Conservation (phyloP, 1,139 yeast species). For the Pichia sp. region DNA sequence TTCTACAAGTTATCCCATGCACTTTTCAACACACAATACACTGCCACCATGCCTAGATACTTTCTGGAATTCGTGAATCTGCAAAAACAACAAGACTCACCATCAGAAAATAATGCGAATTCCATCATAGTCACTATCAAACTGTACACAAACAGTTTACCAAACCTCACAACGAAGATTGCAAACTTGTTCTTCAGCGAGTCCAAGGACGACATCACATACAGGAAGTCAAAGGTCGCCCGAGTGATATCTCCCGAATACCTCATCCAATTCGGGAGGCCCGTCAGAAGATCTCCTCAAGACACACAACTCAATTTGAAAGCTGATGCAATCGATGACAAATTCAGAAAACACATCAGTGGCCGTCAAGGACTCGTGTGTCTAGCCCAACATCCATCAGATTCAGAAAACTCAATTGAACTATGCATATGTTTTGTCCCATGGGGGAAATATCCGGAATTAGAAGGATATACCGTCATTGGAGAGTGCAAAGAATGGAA, state of each 20-base stretch:
- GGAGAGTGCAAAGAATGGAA: slow-evolving; percentile 20
- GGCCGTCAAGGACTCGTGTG: slow-evolving; percentile 13
- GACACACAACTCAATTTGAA: neutral
- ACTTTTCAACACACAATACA: no score
- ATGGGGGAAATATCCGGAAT: slow-evolving; percentile 14
- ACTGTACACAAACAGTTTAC: slow-evolving; percentile 10
- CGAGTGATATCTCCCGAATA: slow-evolving; percentile 17
- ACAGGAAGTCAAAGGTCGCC: slow-evolving; percentile 11
- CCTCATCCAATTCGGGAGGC: slow-evolving; percentile 16
- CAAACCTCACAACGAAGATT: slow-evolving; percentile 7
- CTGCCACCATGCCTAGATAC: slow-evolving; percentile 16
- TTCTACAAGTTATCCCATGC: no score
- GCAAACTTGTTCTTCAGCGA: slow-evolving; percentile 3
- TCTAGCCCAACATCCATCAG: slow-evolving; percentile 4
- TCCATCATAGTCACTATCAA: slow-evolving; percentile 11
- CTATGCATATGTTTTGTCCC: slow-evolving; percentile 16
- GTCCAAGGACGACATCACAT: neutral
- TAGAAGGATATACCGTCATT: slow-evolving; percentile 12
- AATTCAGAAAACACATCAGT: neutral
- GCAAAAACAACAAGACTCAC: neutral
- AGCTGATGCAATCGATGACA: neutral
- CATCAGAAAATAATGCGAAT: neutral
- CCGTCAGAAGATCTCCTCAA: slow-evolving; percentile 8
- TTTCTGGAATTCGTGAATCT: slow-evolving; percentile 14
- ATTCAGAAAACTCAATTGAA: slow-evolving; percentile 1